phyloP scores from a whole-genome alignment of 2,329 filamentous ascomycete species.

The Cytospora schulzeri region DNA sequence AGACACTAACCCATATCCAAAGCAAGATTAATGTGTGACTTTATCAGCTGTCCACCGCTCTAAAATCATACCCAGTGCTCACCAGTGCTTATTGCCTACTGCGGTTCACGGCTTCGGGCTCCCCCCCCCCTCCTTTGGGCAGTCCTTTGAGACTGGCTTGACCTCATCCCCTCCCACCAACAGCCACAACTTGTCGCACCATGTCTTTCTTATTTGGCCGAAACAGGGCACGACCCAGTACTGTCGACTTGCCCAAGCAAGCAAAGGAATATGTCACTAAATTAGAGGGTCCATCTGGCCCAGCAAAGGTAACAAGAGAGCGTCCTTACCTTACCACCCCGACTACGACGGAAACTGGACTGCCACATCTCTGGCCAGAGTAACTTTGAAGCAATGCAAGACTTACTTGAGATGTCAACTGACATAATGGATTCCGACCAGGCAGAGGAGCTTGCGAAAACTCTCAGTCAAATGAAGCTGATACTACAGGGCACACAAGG shows the following conservation, averaged over 20 bases:
- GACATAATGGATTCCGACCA: constrained; percentile 40
- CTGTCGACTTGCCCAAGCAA: constrained; percentile 57
- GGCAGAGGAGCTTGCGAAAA: constrained; percentile 85
- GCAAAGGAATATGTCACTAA: constrained; percentile 57
- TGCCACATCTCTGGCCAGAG: neutral
- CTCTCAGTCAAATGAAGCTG: constrained; percentile 87
- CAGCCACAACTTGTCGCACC: constrained; percentile 20
- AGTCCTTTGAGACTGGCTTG: constrained; percentile 16
- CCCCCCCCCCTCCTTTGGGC: constrained; percentile 19
- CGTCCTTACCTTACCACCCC: neutral
- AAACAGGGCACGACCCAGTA: constrained; percentile 52
- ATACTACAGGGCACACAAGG: constrained; percentile 91
- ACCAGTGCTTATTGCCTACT: constrained; percentile 5
- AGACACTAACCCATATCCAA: constrained; percentile 2
- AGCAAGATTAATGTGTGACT: constrained; percentile 10
- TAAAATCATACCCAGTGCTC: neutral
- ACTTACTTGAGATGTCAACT: constrained; percentile 19
- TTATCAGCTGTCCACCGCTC: constrained; percentile 1
- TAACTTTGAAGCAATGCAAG: neutral
- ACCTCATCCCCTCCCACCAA: constrained; percentile 1
- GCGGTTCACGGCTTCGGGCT: constrained; percentile 3
- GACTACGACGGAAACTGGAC: too few species aligned
- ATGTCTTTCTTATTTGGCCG: constrained; percentile 60
- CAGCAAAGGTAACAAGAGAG: constrained; percentile 42
- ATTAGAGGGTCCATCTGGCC: constrained; percentile 51